Percentiles rank a stretch among this genome's conserved stretches.
Evolutionary conservation across 768 basidiomycete genomes (phyloP).

Genomic region (Tricholomella constricta): DNA sequence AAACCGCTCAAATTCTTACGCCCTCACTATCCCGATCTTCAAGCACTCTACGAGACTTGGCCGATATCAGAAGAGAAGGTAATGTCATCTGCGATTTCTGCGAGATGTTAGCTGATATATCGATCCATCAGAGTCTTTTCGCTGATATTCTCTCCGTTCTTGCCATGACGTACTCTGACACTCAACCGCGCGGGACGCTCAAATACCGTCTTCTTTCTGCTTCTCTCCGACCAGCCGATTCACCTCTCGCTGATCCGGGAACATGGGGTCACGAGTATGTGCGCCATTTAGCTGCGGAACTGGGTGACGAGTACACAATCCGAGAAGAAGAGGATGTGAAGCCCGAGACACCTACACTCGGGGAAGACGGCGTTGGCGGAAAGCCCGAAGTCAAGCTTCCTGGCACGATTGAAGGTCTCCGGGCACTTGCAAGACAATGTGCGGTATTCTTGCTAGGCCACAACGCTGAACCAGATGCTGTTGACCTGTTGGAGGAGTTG

Average conservation of each 20-base stretch:
- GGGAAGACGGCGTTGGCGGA: slow-evolving; percentile 30
- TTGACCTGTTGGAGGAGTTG: slow-evolving; percentile 91
- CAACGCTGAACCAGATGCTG: slow-evolving; percentile 98
- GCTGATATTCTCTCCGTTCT: slow-evolving; percentile 97
- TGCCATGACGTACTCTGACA: slow-evolving; percentile 99
- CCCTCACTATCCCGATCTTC: slow-evolving; percentile 88
- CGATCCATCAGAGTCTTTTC: slow-evolving; percentile 71
- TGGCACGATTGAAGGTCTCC: slow-evolving; percentile 75
- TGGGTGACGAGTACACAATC: slow-evolving; percentile 86
- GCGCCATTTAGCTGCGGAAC: slow-evolving; percentile 92
- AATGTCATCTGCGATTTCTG: neutral
- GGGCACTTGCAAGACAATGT: slow-evolving; percentile 77
- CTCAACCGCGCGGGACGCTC: slow-evolving; percentile 93
- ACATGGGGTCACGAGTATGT: slow-evolving; percentile 99
- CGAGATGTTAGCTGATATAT: neutral
- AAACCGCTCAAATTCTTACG: slow-evolving; percentile 98
- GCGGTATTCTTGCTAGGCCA: slow-evolving; percentile 88
- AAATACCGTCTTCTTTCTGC: slow-evolving; percentile 87
- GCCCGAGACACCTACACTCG: slow-evolving; percentile 24
- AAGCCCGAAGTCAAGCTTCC: slow-evolving; percentile 37
- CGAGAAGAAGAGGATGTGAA: slow-evolving; percentile 56
- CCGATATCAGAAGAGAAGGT: slow-evolving; percentile 78
- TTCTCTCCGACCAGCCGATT: slow-evolving; percentile 61
- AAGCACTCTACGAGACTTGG: slow-evolving; percentile 84
- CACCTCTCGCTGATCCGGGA: slow-evolving; percentile 85